Evolutionary conservation across 495 filamentous ascomycete species (phyloP).

Genomic region (Elasticomyces elasticus): DNA sequence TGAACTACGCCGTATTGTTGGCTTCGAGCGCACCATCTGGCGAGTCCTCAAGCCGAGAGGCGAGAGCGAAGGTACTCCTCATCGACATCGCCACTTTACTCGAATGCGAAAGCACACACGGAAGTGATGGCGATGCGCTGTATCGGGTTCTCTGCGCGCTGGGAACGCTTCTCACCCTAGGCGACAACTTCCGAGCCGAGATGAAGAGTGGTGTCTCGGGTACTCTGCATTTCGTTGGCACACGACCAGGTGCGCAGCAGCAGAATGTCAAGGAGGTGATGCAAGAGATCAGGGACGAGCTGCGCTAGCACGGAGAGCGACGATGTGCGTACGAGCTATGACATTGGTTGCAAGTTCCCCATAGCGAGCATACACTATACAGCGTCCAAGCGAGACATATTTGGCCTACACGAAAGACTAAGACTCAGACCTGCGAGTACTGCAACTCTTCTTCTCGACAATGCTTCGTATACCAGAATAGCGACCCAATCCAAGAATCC

Average conservation of each 20-base stretch:
- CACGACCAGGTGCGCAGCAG: slow-evolving; percentile 40
- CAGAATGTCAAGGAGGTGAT: slow-evolving; percentile 48
- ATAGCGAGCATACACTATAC: no score
- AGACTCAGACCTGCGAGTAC: no score
- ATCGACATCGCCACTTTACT: slow-evolving; percentile 18
- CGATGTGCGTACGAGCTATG: no score
- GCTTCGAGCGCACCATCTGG: slow-evolving; percentile 24
- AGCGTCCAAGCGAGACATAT: no score
- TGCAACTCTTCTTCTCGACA: no score
- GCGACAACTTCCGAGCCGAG: slow-evolving; percentile 38
- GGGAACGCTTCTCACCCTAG: slow-evolving; percentile 60
- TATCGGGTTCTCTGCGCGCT: slow-evolving; percentile 74
- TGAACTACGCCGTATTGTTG: slow-evolving; percentile 64
- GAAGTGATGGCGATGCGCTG: slow-evolving; percentile 69
- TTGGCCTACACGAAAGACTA: no score
- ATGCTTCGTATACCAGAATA: no score
- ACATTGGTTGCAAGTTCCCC: no score
- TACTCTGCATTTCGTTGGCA: slow-evolving; percentile 34
- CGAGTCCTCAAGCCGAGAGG: slow-evolving; percentile 7
- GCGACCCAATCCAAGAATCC: no score
- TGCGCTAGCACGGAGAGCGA: no score
- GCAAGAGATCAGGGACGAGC: slow-evolving; percentile 44
- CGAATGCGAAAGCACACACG: slow-evolving; percentile 28
- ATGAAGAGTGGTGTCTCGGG: slow-evolving; percentile 40
- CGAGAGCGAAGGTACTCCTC: slow-evolving; percentile 16